Percentiles rank a stretch among this genome's conserved stretches.
These are phyloP conservation scores for Fusarium sp. DNA, from an alignment of 2,329 filamentous ascomycete species.

Conservation along the genomic window DNA sequence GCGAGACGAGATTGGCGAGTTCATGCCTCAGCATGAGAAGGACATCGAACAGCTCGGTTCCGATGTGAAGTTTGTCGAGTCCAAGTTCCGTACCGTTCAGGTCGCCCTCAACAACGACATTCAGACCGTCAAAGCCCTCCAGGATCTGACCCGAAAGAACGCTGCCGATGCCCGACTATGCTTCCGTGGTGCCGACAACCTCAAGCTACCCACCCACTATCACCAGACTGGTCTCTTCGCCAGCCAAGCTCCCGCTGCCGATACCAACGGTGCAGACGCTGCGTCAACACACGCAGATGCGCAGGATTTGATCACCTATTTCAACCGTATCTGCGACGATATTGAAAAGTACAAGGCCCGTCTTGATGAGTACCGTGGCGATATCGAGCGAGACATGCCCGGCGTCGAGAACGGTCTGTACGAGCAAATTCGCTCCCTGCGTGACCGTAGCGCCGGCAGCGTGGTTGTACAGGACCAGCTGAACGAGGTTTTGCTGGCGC, in stretches of 20 bases:
- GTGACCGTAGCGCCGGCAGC: conserved; percentile 54
- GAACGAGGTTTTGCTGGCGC: conserved; percentile 56
- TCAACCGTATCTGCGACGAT: conserved; percentile 62
- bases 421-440: conserved; percentile 58
- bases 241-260: conserved; percentile 50
- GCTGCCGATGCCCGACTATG: conserved; percentile 78
- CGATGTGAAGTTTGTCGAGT: conserved; percentile 65
- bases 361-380: conserved; percentile 61
- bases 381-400: conserved; percentile 65
- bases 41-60: conserved; percentile 64
- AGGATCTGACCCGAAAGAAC: conserved; percentile 72
- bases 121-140: conserved; percentile 74
- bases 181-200: conserved; percentile 81
- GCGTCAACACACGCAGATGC: conserved; percentile 57
- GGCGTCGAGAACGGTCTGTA: conserved; percentile 64
- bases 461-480: conserved; percentile 57
- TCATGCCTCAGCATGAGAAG: conserved; percentile 70
- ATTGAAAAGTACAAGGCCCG: conserved; percentile 61
- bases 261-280: conserved; percentile 53
- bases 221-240: conserved; percentile 64
- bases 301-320: conserved; percentile 62
- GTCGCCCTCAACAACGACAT: conserved; percentile 69
- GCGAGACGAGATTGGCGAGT: conserved; percentile 82
- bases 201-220: conserved; percentile 76
- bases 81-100: conserved; percentile 63